Conservation (phyloP, 1,284 basidiomycete species). For the Sutorius eximius region DNA sequence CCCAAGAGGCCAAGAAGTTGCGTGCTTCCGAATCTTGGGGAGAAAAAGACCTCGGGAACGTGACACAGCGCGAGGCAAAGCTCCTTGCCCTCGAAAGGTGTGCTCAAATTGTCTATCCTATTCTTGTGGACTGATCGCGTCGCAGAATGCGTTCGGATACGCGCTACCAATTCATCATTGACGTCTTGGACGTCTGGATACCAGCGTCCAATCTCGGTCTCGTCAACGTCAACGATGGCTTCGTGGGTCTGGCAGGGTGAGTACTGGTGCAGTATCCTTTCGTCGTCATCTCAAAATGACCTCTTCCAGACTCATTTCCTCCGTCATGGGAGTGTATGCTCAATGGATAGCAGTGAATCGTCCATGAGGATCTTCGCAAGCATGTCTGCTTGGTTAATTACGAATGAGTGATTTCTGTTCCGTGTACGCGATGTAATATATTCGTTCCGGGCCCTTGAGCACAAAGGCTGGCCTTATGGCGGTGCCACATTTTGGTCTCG, state of each 20-base stretch:
- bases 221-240: constrained; percentile 82
- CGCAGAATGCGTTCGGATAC: constrained; percentile 63
- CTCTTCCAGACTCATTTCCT: constrained; percentile 24
- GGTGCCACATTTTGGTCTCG: constrained; percentile 39
- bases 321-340: constrained; percentile 33
- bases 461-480: neutral
- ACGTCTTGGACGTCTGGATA: constrained; percentile 83
- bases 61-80: constrained; percentile 65
- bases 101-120: constrained; percentile 25
- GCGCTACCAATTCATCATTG: constrained; percentile 78
- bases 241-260: constrained; percentile 82
- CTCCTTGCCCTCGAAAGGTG: constrained; percentile 59
- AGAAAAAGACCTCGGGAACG: constrained; percentile 67
- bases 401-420: neutral
- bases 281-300: constrained; percentile 5
- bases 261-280: constrained; percentile 22
- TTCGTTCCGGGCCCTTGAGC: neutral
- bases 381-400: neutral
- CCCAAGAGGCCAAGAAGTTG: constrained; percentile 57
- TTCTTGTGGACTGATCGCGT: constrained; percentile 9
- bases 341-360: constrained; percentile 32
- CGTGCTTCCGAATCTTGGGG: constrained; percentile 42
- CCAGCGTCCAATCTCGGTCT: constrained; percentile 85
- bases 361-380: constrained; percentile 10
- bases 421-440: constrained; percentile 7